Base-by-base conservation (phyloP, 2,329 filamentous ascomycete genomes). In the Fusarium verrucosum region DNA sequence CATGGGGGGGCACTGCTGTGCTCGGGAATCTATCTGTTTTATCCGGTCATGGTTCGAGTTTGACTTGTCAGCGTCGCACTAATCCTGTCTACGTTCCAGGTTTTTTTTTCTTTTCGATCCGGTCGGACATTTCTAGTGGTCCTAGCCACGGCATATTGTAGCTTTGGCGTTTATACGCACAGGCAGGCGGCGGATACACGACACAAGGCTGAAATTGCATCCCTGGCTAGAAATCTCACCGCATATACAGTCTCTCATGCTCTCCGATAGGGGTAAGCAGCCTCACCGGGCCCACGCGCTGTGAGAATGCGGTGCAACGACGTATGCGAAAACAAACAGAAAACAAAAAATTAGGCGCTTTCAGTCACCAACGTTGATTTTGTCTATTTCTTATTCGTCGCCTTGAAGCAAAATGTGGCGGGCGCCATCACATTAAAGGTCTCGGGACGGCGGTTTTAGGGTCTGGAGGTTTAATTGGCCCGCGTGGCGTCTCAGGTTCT, bases 401-500 rank as follows among this genome's bases (percentile, higher is more conserved):
- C 26, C 47, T 43, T 35, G 46, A 58, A 49, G 45, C 14, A 53
- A 62, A 36, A 49, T 28, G 69, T 69, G 69, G 67, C 65, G 50
- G 60, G 36, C 47, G 44, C 58, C 63, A 58, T 37, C 52, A 42
- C 35, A 57, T 41, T 46, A 51, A 58, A 41, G 51, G 54, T 58
- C 54, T 59, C 59, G 63, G 68, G 51, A 59, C 52, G 41, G 50
- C 50, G 28, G 41, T 49, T 50, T 47, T 32, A 25, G 30, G 51
- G 20, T 37, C 30, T 36, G 49, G 55, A 32, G 25, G 33, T 61
- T 66, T 66, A 73, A 74, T 77, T 77, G 75, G 75, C 65, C 61
- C 46, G 38, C 58, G 56, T 61, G 51, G 67, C 71, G 75, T 77
- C 75, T 77, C 75, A 76, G 68, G 54, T 70, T 68, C 57, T 65